Evolutionary conservation across 352 stramenopile genomes (phyloP), one percentile per base, ranked within the genome.

Genomic region (Salisapilia sapeloensis): DNA sequence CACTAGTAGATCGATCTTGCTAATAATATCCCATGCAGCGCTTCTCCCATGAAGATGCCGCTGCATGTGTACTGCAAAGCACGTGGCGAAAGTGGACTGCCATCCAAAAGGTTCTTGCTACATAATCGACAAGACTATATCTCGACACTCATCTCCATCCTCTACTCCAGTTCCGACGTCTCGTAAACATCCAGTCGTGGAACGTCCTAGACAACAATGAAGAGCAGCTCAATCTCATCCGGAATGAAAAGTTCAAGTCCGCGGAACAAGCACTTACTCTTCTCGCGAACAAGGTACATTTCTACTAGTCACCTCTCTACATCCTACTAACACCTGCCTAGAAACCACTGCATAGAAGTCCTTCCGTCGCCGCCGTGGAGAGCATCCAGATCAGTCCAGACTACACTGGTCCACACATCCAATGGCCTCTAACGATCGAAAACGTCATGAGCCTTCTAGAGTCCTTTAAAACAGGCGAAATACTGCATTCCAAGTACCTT

Each of bases 401-500:
- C 16, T 94, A 95, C 41, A 43, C 55, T 1, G 81, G 81, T 0
- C 74, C 78, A 4, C 70, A 65, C 23, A 37, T 96, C 10, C 45
- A 52, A 11, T 95, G 89, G 62, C 83, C 83, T 4, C 43, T 95
- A 39, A 65, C 66, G 13, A 55, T 93, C 8, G 50, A 74, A 4
- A 87, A 85, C 38, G 75, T 94, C 21, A 40, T 95, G 24, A 57
- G 77, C 8, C 75, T 95, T 54, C 50, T 96, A 22, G 80, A 94
- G 34, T 63, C 83, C 4, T 96, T 95, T 40, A 95, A 95, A 43
- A 75, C 72, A 24, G 84, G 74, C 15, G 49, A 69, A 18, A 44
- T 91, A 1, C 44, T 96, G 20, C 80, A 95, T 50, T 67, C 84
- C 58, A 94, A 93, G 50, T 90, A 95, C 44, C 77, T 92, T 33